phyloP scores from a whole-genome alignment of 2,329 filamentous ascomycete genomes.

The Colletotrichum navitas region DNA sequence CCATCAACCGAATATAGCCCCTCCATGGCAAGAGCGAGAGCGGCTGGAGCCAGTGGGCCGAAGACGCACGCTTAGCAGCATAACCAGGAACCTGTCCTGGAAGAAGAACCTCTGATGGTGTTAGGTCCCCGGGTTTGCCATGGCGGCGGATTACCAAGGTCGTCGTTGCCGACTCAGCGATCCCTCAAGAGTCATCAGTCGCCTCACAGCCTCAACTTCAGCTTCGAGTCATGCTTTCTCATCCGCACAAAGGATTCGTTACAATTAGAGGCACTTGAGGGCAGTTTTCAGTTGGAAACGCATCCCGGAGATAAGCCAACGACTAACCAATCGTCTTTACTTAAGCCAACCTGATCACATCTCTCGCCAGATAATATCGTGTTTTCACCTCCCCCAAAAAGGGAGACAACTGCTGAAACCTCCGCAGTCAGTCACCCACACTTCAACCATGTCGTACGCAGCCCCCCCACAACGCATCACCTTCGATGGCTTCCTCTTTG shows the following conservation, averaged over 20 bases:
- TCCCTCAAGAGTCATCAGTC: slow-evolving; percentile 4
- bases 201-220: slow-evolving; percentile 14
- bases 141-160: slow-evolving; percentile 26
- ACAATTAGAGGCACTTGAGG: neutral
- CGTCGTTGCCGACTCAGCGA: slow-evolving; percentile 24
- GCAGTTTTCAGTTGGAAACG: neutral
- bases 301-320: neutral
- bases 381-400: neutral
- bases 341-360: neutral
- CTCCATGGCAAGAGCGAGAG: slow-evolving; percentile 9
- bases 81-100: neutral
- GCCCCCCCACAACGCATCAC: slow-evolving; percentile 37
- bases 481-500: slow-evolving; percentile 73
- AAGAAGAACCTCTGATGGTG: slow-evolving; percentile 2
- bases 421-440: neutral
- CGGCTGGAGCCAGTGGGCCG: slow-evolving; percentile 32
- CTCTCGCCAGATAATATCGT: neutral
- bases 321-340: neutral
- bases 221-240: slow-evolving; percentile 11
- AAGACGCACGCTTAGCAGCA: slow-evolving; percentile 10
- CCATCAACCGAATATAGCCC: neutral
- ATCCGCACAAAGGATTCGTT: neutral
- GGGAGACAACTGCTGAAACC: slow-evolving; percentile 4
- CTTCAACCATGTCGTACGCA: slow-evolving; percentile 36
- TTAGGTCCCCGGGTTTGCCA: neutral